Base-by-base conservation (phyloP, 1,284 basidiomycete genomes). In the Polyporus tsugae region DNA sequence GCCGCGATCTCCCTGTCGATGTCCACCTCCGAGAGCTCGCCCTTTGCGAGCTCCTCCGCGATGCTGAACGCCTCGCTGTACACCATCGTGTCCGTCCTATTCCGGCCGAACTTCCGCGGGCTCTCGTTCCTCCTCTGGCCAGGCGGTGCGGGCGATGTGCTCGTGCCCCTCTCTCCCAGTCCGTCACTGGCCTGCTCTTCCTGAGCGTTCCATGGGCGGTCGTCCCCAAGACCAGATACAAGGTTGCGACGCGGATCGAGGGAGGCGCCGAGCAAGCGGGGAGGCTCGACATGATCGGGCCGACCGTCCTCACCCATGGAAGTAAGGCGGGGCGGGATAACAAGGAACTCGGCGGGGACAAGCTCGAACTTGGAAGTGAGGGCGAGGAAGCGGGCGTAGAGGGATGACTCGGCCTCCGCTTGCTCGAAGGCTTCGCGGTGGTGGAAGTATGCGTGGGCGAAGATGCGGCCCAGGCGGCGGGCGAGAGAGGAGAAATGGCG, bases 371-470 rank as follows among this genome's bases (percentile, higher is more conserved):
- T 89, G 68, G 89, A 85, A 11, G 92, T 93, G 66, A 99, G 88
- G 3, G 91, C 91, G 63, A 94, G 87, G 83, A 99, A 99, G 71
- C 97, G 92, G 38, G 93, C 91, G 76, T 98, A 98, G 1, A 99
- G 85, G 0, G 93, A 93, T 6, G 93, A 96, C 79, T 98, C 95
- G 2, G 91, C 93, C 80, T 97, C 95, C 55, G 94, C 94, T 75
- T 94, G 91, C 74, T 95, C 91, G 75, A 97, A 98, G 0, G 91
- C 89, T 76, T 97, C 96, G 67, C 94, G 91, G 80, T 99, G 95
- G 78, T 95, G 94, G 82, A 93, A 96, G 82, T 95, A 97, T 0
- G 96, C 95, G 80, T 99, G 97, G 0, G 95, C 95, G 78, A 99
- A 99, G 75, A 98, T 96, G 60, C 97, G 90, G 6, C 96, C 96